Percentiles rank a stretch among this genome's conserved stretches.
Conservation (phyloP, 176 grass and related monocot species). For the Zoysia pacifica region DNA sequence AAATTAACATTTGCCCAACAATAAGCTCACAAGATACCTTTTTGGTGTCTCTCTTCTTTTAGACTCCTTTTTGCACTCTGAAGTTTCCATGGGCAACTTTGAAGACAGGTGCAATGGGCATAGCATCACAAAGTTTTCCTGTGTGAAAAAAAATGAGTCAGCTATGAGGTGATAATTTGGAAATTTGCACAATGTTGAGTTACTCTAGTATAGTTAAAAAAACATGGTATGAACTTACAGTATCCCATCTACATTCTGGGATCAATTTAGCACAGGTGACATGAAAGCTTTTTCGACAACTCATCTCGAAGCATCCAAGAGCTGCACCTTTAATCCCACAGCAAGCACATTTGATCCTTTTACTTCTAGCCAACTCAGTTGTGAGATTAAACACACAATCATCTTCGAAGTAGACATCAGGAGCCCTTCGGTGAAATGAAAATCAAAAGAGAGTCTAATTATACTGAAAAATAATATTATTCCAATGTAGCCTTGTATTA, state of each 20-base stretch:
- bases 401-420: constrained; percentile 94
- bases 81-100: constrained; percentile 61
- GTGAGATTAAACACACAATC: constrained; percentile 68
- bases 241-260: constrained; percentile 86
- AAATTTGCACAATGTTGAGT: background rate
- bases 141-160: constrained; percentile 15
- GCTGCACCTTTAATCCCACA: constrained; percentile 94
- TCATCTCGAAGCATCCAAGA: constrained; percentile 83
- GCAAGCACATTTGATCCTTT: constrained; percentile 84
- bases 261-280: constrained; percentile 86
- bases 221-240: constrained; percentile 60
- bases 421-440: constrained; percentile 61
- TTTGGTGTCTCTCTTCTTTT: constrained; percentile 47
- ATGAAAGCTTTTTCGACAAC: constrained; percentile 89
- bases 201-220: constrained; percentile 18
- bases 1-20: constrained; percentile 27
- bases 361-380: constrained; percentile 81
- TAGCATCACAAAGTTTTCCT: constrained; percentile 98
- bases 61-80: constrained; percentile 50
- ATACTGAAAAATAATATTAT: background rate
- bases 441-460: constrained; percentile 16
- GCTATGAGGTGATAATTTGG: constrained; percentile 16
- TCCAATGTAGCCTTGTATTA: background rate
- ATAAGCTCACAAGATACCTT: constrained; percentile 42
- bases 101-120: constrained; percentile 73